Percentiles rank a stretch among this genome's conserved stretches.
Conservation (phyloP, 1,139 yeast species). For the Suhomyces panamericanus region DNA sequence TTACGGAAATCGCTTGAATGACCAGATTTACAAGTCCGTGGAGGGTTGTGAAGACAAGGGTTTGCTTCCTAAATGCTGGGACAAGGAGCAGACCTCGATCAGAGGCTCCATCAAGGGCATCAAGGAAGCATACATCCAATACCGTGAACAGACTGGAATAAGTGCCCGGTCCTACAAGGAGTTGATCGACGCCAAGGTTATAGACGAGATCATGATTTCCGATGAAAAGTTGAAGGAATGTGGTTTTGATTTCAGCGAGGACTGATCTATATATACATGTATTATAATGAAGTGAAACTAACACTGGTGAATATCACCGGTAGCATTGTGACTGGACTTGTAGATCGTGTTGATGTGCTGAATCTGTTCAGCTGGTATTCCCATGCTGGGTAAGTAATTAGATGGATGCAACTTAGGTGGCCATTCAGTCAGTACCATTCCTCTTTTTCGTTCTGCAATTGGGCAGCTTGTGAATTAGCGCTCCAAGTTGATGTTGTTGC, state of each 20-base stretch:
- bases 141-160: conserved; percentile 30
- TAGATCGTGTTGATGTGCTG: not conserved
- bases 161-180: conserved; percentile 33
- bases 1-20: conserved; percentile 40
- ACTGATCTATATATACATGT: conserved; percentile 2
- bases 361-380: too few relatives aligned
- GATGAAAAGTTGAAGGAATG: conserved; percentile 19
- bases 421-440: too few relatives aligned
- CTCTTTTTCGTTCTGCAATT: not conserved
- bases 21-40: conserved; percentile 35
- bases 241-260: conserved; percentile 18
- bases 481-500: conserved; percentile 85
- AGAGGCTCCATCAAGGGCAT: conserved; percentile 35
- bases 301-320: not conserved
- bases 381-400: too few relatives aligned
- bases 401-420: too few relatives aligned
- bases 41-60: conserved; percentile 23
- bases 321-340: not conserved
- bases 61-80: conserved; percentile 40
- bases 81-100: conserved; percentile 31
- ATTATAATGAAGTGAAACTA: conserved; percentile 1
- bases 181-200: conserved; percentile 26
- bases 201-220: conserved; percentile 20
- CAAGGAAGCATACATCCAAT: conserved; percentile 39
- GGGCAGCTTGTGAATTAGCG: conserved; percentile 24